Base-by-base conservation (phyloP, 345 rosid species). In the Eucalyptus melliodora region DNA sequence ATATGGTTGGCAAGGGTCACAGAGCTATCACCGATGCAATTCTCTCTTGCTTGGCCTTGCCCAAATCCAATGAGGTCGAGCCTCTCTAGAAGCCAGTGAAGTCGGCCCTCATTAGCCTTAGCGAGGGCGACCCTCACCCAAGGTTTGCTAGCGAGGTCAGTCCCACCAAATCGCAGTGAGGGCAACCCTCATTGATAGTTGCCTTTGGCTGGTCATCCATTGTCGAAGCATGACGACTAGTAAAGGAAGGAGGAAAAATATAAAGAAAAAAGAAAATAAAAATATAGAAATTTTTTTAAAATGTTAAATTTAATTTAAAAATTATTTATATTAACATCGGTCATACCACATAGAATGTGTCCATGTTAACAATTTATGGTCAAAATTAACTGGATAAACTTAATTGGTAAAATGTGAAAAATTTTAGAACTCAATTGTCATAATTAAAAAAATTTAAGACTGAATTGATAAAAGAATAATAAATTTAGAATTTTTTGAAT, bases 21-120 rank as follows among this genome's bases (percentile, higher is more conserved):
- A 0, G 1, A 23, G 62, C 62, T 30, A 56, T 24, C 1, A 0
- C 2, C 0, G 8, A 1, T 0, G 0, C n/a, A n/a, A 21, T 53
- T 53, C 59, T 2, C 59, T 53, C 59, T 53, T 0, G 11, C 59
- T 53, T 1, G 59, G 59, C 62, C 30, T 56, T 26, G 30, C 62
- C 30, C 3, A 56, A 56, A 56, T 56, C 30, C 14, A 11, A 56
- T 0, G 13, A 56, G 14, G 30, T 56, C 6, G 30, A 5, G 62
- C 62, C 6, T 56, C 62, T 23, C 13, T 10, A 56, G 12, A 56
- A 0, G 2, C 62, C 6, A 56, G 13, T 0, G 3, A 10, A 56
- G 30, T 11, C 14, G 1, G 62, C 62, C 62, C 14, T 56, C 30
- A 10, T 10, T 56, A 23, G 30, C 62, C 12, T 56, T 56, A 5